These are phyloP conservation scores for Aurinia saxatilis DNA, from an alignment of 345 rosid species.

Conservation along the genomic window DNA sequence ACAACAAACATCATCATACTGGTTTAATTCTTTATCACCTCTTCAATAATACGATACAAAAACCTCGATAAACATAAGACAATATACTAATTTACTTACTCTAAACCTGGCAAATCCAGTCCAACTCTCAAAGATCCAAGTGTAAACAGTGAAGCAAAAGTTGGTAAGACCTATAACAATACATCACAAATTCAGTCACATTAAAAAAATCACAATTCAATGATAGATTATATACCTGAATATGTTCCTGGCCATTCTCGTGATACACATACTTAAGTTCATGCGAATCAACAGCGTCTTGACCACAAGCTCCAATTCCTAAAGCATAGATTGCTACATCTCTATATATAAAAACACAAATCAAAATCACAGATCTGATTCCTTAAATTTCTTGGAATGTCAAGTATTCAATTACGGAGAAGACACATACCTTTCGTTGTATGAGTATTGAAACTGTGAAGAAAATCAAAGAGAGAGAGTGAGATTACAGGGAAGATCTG, in stretches of 20 bases:
- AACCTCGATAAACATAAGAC: too few species aligned
- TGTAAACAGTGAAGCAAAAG: constrained; percentile 59
- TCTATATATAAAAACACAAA: constrained; percentile 34
- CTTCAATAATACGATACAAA: too few species aligned
- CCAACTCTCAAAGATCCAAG: constrained; percentile 26
- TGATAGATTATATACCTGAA: constrained; percentile 48
- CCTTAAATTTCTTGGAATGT: too few species aligned
- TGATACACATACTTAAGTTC: constrained; percentile 81
- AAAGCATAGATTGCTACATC: constrained; percentile 75
- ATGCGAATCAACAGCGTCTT: constrained; percentile 52
- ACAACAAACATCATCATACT: constrained; percentile 3
- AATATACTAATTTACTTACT: too few species aligned
- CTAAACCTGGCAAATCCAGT: constrained; percentile 44
- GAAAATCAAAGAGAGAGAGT: neutral
- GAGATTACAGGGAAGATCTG: neutral
- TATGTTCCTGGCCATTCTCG: constrained; percentile 50
- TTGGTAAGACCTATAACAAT: constrained; percentile 65
- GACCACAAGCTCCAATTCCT: constrained; percentile 82
- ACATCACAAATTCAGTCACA: too few species aligned
- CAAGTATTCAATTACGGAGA: too few species aligned
- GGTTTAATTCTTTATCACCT: too few species aligned
- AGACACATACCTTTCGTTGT: constrained; percentile 55
- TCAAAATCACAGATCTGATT: neutral
- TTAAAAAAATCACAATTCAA: neutral
- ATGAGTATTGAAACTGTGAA: constrained; percentile 37